phyloP scores from a whole-genome alignment of 148 eudicot species.

The Chenopodium berlandieri region DNA sequence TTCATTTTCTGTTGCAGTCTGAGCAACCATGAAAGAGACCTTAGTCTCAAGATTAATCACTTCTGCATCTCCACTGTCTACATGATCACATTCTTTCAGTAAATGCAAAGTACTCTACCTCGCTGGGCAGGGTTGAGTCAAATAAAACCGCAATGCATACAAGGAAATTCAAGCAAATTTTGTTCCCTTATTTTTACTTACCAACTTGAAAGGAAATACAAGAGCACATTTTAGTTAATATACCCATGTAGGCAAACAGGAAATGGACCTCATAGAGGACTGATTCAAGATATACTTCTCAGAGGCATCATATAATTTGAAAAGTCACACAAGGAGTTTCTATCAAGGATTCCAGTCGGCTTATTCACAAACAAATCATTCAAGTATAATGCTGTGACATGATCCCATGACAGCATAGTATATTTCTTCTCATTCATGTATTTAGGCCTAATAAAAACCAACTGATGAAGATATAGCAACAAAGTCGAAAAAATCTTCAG shows the following conservation, averaged over 20 bases:
- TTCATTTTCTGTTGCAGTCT: constrained; percentile 41
- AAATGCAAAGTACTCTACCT: constrained; percentile 1
- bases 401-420: not conserved
- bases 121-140: constrained; percentile 14
- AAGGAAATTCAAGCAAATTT: not conserved
- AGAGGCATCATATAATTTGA: not conserved
- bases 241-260: not conserved
- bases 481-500: too few species aligned
- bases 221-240: not conserved
- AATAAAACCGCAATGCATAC: not conserved
- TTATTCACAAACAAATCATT: too few species aligned
- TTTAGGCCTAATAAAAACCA: not conserved
- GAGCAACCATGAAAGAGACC: constrained; percentile 46
- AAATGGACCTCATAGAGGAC: not conserved
- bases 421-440: not conserved
- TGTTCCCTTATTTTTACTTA: not conserved
- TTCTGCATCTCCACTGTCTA: constrained; percentile 36
- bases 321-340: not conserved
- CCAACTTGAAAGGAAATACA: not conserved
- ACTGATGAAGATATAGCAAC: not conserved
- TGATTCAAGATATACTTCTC: not conserved
- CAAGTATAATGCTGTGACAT: too few species aligned
- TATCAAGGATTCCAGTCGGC: not conserved
- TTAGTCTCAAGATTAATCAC: constrained; percentile 36
- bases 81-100: constrained; percentile 20